Percentiles rank a stretch among this genome's conserved stretches.
Evolutionary conservation across 768 basidiomycete species (phyloP).

Genomic region (Kwoniella dendrophila): DNA sequence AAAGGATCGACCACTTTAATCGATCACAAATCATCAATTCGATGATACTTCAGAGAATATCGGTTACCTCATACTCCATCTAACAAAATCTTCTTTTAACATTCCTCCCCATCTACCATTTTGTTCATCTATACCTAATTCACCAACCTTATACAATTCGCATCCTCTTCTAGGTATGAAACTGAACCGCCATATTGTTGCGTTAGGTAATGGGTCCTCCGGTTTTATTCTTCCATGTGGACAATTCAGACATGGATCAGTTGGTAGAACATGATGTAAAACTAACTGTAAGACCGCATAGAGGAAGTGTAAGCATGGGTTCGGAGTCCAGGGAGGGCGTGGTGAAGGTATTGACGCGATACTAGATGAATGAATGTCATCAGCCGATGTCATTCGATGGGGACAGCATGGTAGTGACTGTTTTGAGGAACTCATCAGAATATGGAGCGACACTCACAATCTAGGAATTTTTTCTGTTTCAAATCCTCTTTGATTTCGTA

Average conservation of each 20-base stretch:
- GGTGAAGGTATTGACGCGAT: constrained; percentile 32
- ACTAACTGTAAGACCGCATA: constrained; percentile 40
- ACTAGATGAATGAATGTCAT: constrained; percentile 15
- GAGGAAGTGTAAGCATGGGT: constrained; percentile 43
- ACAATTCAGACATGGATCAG: constrained; percentile 31
- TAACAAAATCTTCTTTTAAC: constrained; percentile 42
- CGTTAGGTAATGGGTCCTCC: constrained; percentile 31
- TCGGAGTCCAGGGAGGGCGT: constrained; percentile 43
- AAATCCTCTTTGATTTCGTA: constrained; percentile 42
- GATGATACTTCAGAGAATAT: too few relatives aligned
- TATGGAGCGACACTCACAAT: constrained; percentile 33
- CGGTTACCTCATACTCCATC: constrained; percentile 50
- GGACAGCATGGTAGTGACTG: background rate
- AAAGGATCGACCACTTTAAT: too few relatives aligned
- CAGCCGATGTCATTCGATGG: background rate
- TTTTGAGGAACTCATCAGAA: background rate
- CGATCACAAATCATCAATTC: too few relatives aligned
- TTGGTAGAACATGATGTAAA: constrained; percentile 37
- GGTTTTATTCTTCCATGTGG: constrained; percentile 6
- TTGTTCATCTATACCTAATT: constrained; percentile 20
- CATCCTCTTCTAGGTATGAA: constrained; percentile 49
- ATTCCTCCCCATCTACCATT: constrained; percentile 43
- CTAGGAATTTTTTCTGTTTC: constrained; percentile 49
- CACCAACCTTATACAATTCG: constrained; percentile 40
- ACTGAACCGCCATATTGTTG: constrained; percentile 46